A percentile compares a stretch with the other conserved stretches of the same genome.
phyloP scores from a whole-genome alignment of 352 stramenopile species.

The Phytophthora ohioensis region DNA sequence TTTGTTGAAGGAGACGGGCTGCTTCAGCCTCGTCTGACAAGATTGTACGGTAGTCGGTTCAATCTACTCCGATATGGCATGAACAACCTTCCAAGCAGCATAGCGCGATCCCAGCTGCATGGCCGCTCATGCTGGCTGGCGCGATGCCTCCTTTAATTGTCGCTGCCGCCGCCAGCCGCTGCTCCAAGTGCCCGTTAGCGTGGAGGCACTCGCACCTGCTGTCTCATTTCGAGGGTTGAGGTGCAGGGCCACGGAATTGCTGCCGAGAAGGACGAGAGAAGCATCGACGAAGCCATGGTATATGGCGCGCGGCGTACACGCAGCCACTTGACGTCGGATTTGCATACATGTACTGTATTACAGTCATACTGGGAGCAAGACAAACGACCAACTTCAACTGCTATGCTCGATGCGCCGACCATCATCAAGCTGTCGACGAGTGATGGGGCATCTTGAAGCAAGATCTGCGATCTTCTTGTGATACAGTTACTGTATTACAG shows the following conservation, averaged over 20 bases:
- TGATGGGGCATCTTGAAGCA: constrained; percentile 24
- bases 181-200: constrained; percentile 6
- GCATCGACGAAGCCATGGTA: constrained; percentile 1
- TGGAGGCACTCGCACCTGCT: constrained; percentile 4
- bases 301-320: constrained; percentile 4
- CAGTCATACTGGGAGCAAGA: constrained; percentile 9
- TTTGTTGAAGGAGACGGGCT: constrained; percentile 25
- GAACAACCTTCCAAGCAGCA: constrained; percentile 1
- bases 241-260: background rate
- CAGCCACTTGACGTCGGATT: constrained; percentile 17
- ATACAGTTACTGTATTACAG: too few species aligned
- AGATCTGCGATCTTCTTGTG: constrained; percentile 14
- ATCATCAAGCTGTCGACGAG: constrained; percentile 24
- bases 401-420: constrained; percentile 14
- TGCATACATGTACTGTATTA: background rate
- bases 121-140: background rate
- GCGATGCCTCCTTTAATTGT: background rate
- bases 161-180: constrained; percentile 2
- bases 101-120: background rate
- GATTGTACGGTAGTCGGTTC: constrained; percentile 15
- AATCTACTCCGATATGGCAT: constrained; percentile 8
- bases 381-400: constrained; percentile 26
- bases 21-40: constrained; percentile 16
- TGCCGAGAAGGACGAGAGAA: constrained; percentile 16
- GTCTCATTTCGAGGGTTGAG: background rate